These are phyloP conservation scores for Pythium phragmiticola DNA, from an alignment of 352 stramenopile species.

Conservation along the genomic window DNA sequence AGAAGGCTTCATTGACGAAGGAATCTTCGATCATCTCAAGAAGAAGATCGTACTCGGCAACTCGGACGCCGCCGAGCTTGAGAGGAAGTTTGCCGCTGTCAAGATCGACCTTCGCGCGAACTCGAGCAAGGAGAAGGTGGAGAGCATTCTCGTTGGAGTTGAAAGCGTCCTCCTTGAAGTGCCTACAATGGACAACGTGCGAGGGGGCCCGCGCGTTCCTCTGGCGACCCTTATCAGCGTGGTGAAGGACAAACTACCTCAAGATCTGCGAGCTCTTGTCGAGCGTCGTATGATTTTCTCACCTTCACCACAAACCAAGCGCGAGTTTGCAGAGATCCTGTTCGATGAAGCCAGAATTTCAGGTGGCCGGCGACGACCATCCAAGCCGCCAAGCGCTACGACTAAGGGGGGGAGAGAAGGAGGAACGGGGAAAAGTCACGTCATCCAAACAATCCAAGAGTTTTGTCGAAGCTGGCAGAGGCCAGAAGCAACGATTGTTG, in stretches of 20 bases:
- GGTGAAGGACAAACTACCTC: slow-evolving; percentile 6
- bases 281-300: neutral
- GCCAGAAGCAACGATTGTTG: neutral
- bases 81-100: slow-evolving; percentile 5
- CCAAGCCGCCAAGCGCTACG: too few relatives aligned
- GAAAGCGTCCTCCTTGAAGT: slow-evolving; percentile 1
- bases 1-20: neutral
- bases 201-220: neutral
- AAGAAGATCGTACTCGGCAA: neutral
- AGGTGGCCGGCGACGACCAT: too few relatives aligned
- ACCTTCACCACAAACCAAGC: neutral
- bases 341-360: neutral
- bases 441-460: slow-evolving; percentile 15
- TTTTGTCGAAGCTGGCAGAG: slow-evolving; percentile 3
- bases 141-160: slow-evolving; percentile 8
- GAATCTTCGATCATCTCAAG: neutral
- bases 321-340: slow-evolving; percentile 1
- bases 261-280: neutral
- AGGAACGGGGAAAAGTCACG: slow-evolving; percentile 11
- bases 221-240: neutral
- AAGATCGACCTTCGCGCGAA: neutral
- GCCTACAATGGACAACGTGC: neutral
- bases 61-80: neutral
- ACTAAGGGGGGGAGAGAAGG: slow-evolving; percentile 4
- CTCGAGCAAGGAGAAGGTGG: neutral